Base-by-base conservation (phyloP, 2,329 filamentous ascomycete genomes). In the Dactylellina haptotyla region DNA sequence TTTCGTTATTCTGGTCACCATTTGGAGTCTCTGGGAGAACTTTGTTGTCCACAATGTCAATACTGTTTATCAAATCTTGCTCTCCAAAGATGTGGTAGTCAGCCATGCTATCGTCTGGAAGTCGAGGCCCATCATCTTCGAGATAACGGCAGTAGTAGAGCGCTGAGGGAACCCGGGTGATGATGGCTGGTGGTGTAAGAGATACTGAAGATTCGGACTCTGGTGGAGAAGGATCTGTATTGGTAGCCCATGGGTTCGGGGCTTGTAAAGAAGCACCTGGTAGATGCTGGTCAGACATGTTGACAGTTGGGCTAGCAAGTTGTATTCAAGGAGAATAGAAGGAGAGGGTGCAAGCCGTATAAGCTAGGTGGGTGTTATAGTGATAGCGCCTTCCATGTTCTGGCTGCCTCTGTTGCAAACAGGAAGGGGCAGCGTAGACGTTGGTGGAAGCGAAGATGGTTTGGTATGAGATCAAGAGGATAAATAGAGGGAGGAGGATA, bases 141-240 rank as follows among this genome's bases (percentile, higher is more conserved):
- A n/a, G 34, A 28, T 72, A 72, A 9, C 37, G 59, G 25, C 51
- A 65, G 16, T 37, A 72, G n/a, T 72, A 72, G 14, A 61, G 20
- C 1, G 43, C 39, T 6, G 67, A 46, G 25, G 45, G 30, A 41
- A 9, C n/a, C n/a, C n/a, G n/a, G n/a, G n/a, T n/a, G n/a, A n/a
- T 10, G 10, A 3, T 10, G 20, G 25, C 5, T 20, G 45, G 16
- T 28, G 41, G n/a, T n/a, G 28, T 4, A 26, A 9, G 26, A 45
- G 46, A 23, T 18, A 18, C 3, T 18, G 26, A 46, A 34, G 30
- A n/a, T 50, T 18, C 5, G 2, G 25, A n/a, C n/a, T 3, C 25
- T 30, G n/a, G 23, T 28, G 10, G 6, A 26, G 8, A 16, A 14
- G 50, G 32, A 1, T 23, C 2, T 57, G 20, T 4, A 12, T n/a